These are phyloP conservation scores for Aspergillus vadensis DNA, from an alignment of 2,329 filamentous ascomycete genomes.

Conservation along the genomic window DNA sequence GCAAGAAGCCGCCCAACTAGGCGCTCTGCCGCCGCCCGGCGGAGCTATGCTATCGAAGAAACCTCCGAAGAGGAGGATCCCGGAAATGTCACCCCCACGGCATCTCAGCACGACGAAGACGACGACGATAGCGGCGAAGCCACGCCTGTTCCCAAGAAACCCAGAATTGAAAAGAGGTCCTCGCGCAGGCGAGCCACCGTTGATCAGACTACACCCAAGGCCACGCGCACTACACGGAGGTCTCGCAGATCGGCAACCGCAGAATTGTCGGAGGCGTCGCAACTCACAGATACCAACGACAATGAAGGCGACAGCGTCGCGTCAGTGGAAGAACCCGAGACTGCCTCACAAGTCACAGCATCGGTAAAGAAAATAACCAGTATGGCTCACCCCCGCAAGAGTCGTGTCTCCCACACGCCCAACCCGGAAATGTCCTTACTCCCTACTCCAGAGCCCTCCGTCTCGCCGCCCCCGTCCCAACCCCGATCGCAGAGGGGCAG, in stretches of 20 bases:
- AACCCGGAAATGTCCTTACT: slow-evolving; percentile 45
- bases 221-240: slow-evolving; percentile 32
- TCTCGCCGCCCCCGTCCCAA: slow-evolving; percentile 54
- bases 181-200: slow-evolving; percentile 57
- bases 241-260: slow-evolving; percentile 49
- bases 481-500: slow-evolving; percentile 43
- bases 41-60: slow-evolving; percentile 74
- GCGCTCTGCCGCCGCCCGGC: slow-evolving; percentile 61
- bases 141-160: slow-evolving; percentile 68
- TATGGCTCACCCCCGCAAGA: slow-evolving; percentile 45
- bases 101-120: slow-evolving; percentile 50
- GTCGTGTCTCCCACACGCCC: slow-evolving; percentile 45
- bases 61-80: slow-evolving; percentile 73
- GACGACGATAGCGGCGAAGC: slow-evolving; percentile 66
- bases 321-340: slow-evolving; percentile 52
- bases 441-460: slow-evolving; percentile 55
- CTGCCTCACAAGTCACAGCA: slow-evolving; percentile 55
- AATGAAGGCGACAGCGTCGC: slow-evolving; percentile 29
- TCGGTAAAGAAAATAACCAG: slow-evolving; percentile 71
- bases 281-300: slow-evolving; percentile 48
- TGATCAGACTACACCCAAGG: slow-evolving; percentile 45
- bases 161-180: slow-evolving; percentile 56
- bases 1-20: slow-evolving; percentile 58
- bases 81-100: slow-evolving; percentile 50
- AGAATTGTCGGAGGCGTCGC: slow-evolving; percentile 61